Percentiles rank a stretch among this genome's conserved stretches.
Evolutionary conservation across 805 yeast genomes (phyloP).

Genomic region (Sugiyamaella boreocaroliniensis): DNA sequence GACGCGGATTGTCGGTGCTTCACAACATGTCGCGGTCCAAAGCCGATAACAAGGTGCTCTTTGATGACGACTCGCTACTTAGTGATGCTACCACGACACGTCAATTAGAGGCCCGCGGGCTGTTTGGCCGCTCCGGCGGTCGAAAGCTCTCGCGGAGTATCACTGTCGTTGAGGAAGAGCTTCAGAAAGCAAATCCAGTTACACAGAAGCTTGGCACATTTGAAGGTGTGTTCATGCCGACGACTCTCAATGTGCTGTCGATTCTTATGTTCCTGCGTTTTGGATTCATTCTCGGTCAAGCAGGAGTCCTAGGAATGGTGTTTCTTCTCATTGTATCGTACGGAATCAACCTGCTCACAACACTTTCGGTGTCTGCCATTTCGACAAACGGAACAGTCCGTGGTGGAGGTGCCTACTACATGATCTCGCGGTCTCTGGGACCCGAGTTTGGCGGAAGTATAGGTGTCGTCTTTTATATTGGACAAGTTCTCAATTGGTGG

Average conservation of each 20-base stretch:
- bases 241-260: slow-evolving; percentile 84
- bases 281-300: slow-evolving; percentile 91
- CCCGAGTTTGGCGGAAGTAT: slow-evolving; percentile 98
- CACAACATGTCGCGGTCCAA: not conserved
- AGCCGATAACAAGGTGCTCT: slow-evolving; percentile 5
- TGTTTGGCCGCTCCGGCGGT: slow-evolving; percentile 1
- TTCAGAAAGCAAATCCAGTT: slow-evolving; percentile 3
- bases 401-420: slow-evolving; percentile 98
- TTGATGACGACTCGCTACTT: slow-evolving; percentile 10
- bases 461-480: slow-evolving; percentile 88
- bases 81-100: not conserved
- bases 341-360: slow-evolving; percentile 73
- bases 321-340: slow-evolving; percentile 65
- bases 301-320: slow-evolving; percentile 79
- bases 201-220: slow-evolving; percentile 62
- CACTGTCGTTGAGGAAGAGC: slow-evolving; percentile 12
- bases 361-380: slow-evolving; percentile 87
- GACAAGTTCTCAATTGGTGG: slow-evolving; percentile 76
- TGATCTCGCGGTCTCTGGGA: slow-evolving; percentile 92
- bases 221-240: slow-evolving; percentile 90
- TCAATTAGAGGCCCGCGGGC: slow-evolving; percentile 1
- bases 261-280: slow-evolving; percentile 92
- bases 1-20: not conserved
- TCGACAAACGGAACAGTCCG: slow-evolving; percentile 96
- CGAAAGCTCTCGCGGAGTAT: slow-evolving; percentile 9